phyloP scores from a whole-genome alignment of 495 filamentous ascomycete genomes.

The Hypoxylon crocopeplum region DNA sequence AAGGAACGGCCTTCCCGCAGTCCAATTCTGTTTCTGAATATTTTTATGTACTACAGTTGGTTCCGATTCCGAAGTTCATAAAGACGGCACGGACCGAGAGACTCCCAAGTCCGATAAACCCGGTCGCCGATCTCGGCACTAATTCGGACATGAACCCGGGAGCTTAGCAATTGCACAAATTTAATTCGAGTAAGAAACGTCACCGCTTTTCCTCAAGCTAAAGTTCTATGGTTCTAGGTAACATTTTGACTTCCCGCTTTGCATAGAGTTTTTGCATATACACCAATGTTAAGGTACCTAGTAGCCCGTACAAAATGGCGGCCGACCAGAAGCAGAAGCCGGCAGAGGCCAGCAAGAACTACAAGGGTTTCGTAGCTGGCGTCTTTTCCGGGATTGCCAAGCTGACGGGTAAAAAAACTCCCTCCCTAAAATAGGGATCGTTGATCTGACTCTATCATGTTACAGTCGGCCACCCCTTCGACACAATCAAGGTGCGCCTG shows the following conservation, averaged over 20 bases:
- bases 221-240: too few relatives aligned
- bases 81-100: constrained; percentile 13
- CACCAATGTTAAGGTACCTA: too few relatives aligned
- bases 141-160: constrained; percentile 10
- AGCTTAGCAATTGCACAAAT: not conserved
- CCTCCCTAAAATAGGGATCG: too few relatives aligned
- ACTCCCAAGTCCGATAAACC: not conserved
- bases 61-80: too few relatives aligned
- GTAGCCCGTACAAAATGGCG: constrained; percentile 30
- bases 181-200: too few relatives aligned
- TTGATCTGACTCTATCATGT: not conserved
- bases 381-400: constrained; percentile 94
- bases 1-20: too few relatives aligned
- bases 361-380: constrained; percentile 94
- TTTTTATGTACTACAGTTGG: too few relatives aligned
- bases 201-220: not conserved
- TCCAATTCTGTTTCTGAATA: too few relatives aligned
- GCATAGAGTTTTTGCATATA: too few relatives aligned
- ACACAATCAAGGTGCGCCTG: constrained; percentile 94
- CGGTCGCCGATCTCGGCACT: constrained; percentile 26
- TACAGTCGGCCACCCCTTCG: constrained; percentile 70
- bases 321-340: constrained; percentile 40
- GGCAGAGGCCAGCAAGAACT: constrained; percentile 52
- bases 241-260: too few relatives aligned
- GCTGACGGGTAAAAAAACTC: constrained; percentile 79